These are phyloP conservation scores for Helicosporidium sp. DNA, from an alignment of 139 green algal species.

Conservation along the genomic window DNA sequence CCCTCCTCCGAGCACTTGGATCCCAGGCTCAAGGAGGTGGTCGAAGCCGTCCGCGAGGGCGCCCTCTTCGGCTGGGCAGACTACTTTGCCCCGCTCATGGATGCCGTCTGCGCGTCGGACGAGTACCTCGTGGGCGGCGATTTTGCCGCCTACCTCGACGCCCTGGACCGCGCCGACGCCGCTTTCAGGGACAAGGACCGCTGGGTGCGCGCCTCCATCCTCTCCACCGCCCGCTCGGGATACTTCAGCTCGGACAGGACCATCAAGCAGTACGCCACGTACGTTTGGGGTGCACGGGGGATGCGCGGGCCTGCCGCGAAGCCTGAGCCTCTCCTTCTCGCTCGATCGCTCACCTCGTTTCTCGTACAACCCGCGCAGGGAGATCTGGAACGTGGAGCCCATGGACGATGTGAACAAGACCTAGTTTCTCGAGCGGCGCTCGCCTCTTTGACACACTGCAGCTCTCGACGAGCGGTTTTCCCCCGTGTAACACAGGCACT, in stretches of 20 bases:
- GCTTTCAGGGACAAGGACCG: conserved; percentile 36
- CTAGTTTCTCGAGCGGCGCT: no score
- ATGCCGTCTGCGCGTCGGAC: conserved; percentile 68
- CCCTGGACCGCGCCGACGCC: conserved; percentile 55
- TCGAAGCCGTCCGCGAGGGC: conserved; percentile 56
- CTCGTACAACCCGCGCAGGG: conserved; percentile 7
- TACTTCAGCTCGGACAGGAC: conserved; percentile 92
- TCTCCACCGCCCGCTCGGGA: conserved; percentile 68
- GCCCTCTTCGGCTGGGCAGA: conserved; percentile 88
- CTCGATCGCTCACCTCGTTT: no score
- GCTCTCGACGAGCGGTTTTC: no score
- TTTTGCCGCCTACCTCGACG: conserved; percentile 75
- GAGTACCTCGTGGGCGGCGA: conserved; percentile 95
- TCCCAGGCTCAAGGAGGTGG: conserved; percentile 54
- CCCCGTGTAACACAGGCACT: no score
- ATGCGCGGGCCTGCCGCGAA: no score
- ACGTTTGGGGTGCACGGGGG: no score
- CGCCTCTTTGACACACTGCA: no score
- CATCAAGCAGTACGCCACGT: conserved; percentile 72
- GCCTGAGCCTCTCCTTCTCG: neutral
- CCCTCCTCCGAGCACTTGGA: no score
- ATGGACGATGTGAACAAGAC: no score
- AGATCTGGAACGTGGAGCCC: conserved; percentile 24
- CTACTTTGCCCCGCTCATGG: conserved; percentile 77
- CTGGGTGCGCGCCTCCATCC: conserved; percentile 73